Evolutionary conservation across 352 stramenopile genomes (phyloP).

Genomic region (Aphanomyces euteiches): DNA sequence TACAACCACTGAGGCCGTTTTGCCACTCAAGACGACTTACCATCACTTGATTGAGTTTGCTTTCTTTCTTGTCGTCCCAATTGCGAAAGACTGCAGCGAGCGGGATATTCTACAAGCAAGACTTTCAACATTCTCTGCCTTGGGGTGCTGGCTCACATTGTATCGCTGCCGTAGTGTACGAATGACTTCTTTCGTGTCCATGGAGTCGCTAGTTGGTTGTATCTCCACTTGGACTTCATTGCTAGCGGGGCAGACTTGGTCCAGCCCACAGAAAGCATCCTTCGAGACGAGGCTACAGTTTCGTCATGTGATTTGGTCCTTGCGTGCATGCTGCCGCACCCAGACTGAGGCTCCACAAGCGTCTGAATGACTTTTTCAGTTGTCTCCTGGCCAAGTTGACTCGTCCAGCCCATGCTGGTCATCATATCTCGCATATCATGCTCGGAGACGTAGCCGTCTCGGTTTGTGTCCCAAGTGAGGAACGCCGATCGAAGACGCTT

Average conservation of each 20-base stretch:
- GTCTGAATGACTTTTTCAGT: neutral
- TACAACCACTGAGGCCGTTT: neutral
- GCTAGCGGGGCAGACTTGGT: neutral
- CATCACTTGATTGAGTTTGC: slow-evolving; percentile 19
- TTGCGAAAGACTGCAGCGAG: slow-evolving; percentile 16
- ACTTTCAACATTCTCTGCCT: neutral
- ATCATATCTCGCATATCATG: slow-evolving; percentile 25
- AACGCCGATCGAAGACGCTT: slow-evolving; percentile 24
- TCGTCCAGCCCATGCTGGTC: slow-evolving; percentile 26
- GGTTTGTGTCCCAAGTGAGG: slow-evolving; percentile 28
- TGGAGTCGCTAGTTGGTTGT: neutral
- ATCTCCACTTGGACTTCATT: neutral
- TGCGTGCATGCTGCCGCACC: no score
- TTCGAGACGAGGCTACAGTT: neutral
- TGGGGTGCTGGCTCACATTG: neutral
- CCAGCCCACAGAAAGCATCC: slow-evolving; percentile 2
- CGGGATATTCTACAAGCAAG: slow-evolving; percentile 18
- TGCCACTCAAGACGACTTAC: slow-evolving; percentile 16
- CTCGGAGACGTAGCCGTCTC: slow-evolving; percentile 18
- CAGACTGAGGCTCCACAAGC: neutral
- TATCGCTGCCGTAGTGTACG: slow-evolving; percentile 16
- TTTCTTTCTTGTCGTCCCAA: slow-evolving; percentile 25
- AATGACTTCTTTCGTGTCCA: slow-evolving; percentile 9
- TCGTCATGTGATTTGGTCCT: neutral
- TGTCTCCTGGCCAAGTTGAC: neutral